Evolutionary conservation across 768 basidiomycete genomes (phyloP).

Genomic region (Pleurotus salmoneostramineus): DNA sequence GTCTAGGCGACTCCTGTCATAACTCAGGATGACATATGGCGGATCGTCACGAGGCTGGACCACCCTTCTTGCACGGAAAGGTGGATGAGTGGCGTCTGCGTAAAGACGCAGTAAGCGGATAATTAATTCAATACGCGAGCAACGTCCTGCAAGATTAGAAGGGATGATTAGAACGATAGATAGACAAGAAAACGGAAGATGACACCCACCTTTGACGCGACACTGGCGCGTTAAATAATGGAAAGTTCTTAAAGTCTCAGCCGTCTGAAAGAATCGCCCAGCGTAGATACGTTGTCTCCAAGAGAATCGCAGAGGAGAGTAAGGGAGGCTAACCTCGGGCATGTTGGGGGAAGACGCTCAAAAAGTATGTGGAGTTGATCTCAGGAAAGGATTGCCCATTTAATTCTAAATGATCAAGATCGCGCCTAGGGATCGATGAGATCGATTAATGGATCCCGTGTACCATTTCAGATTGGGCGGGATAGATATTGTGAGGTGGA

Average conservation of each 20-base stretch:
- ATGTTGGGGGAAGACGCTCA: background rate
- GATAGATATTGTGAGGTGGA: background rate
- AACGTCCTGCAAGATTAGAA: background rate
- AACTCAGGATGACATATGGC: background rate
- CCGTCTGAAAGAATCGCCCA: background rate
- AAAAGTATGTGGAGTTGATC: background rate
- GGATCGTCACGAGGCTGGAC: background rate
- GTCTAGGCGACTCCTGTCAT: background rate
- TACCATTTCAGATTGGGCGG: background rate
- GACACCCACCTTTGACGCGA: background rate
- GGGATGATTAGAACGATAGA: background rate
- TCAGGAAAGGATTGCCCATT: background rate
- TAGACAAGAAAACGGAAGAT: background rate
- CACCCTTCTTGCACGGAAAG: background rate
- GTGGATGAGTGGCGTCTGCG: background rate
- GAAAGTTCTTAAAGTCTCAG: background rate
- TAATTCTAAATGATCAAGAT: background rate
- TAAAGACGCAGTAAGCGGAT: background rate
- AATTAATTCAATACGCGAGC: background rate
- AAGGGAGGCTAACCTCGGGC: constrained; percentile 4
- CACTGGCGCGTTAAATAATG: background rate
- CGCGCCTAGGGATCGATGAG: constrained; percentile 1
- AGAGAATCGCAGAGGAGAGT: background rate
- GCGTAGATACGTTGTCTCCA: background rate
- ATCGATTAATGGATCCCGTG: background rate